Percentiles rank a stretch among this genome's conserved stretches.
phyloP scores from a whole-genome alignment of 306 rosid species.

The Malus sieversii region DNA sequence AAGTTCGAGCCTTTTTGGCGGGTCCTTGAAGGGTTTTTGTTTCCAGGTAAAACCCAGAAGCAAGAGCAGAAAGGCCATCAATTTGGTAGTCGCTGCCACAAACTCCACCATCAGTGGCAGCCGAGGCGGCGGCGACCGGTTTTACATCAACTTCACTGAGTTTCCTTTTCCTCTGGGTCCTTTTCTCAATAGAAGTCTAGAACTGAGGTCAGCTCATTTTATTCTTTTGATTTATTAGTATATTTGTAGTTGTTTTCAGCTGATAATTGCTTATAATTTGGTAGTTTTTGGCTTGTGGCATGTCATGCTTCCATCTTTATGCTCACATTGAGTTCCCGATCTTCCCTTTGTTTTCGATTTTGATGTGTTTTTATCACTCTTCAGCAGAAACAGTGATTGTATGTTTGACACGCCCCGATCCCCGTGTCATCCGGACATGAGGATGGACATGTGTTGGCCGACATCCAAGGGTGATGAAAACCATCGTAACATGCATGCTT shows the following conservation, averaged over 20 bases:
- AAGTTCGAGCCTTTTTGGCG: slow-evolving; percentile 33
- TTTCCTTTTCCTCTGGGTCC: slow-evolving; percentile 98
- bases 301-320: not conserved
- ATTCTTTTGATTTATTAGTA: not conserved
- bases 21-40: slow-evolving; percentile 45
- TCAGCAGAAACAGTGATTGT: not conserved
- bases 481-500: too few relatives aligned
- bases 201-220: slow-evolving; percentile 51
- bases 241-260: not conserved
- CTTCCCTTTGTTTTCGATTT: not conserved
- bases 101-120: slow-evolving; percentile 16
- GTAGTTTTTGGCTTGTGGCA: not conserved
- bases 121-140: slow-evolving; percentile 50
- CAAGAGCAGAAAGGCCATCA: slow-evolving; percentile 34
- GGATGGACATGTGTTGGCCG: too few relatives aligned
- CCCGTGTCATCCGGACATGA: too few relatives aligned
- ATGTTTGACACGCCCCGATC: too few relatives aligned
- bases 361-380: not conserved
- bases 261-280: not conserved
- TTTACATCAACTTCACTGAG: slow-evolving; percentile 92
- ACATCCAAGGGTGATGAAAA: too few relatives aligned
- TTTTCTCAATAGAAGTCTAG: slow-evolving; percentile 72
- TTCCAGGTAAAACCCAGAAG: slow-evolving; percentile 37
- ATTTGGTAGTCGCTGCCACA: slow-evolving; percentile 52
- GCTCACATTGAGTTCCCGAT: not conserved